These are phyloP conservation scores for Aspergillus terreus DNA, from an alignment of 2,329 filamentous ascomycete species.

Conservation along the genomic window DNA sequence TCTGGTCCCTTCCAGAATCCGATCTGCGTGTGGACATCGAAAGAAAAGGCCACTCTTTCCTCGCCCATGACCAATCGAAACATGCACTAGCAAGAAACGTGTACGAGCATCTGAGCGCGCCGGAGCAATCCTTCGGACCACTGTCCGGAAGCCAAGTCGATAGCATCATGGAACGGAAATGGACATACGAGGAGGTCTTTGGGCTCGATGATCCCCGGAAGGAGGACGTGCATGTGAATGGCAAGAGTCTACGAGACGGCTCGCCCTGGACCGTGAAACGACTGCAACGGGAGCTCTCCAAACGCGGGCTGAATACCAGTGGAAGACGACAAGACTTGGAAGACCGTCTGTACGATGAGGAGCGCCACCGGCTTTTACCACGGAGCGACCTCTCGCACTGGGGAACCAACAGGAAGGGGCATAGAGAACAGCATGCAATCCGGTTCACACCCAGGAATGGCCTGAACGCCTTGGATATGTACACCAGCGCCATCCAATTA, in stretches of 20 bases:
- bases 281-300: background rate
- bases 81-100: slow-evolving; percentile 27
- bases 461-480: slow-evolving; percentile 30
- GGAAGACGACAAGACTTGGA: background rate
- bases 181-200: background rate
- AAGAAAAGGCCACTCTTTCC: background rate
- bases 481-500: slow-evolving; percentile 31
- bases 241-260: background rate
- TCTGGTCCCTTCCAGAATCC: slow-evolving; percentile 26
- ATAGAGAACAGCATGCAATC: slow-evolving; percentile 10
- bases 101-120: slow-evolving; percentile 25
- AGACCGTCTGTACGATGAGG: background rate
- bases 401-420: background rate
- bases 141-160: background rate
- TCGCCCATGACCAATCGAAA: background rate
- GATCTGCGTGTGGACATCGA: background rate
- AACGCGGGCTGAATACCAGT: background rate
- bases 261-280: background rate
- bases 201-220: background rate
- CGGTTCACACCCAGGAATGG: slow-evolving; percentile 10
- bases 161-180: background rate
- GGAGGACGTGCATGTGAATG: background rate
- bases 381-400: background rate
- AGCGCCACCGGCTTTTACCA: background rate
- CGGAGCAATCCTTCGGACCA: slow-evolving; percentile 5